Conservation (phyloP, 2,329 filamentous ascomycete genomes). For the Cladosporium colombiae region DNA sequence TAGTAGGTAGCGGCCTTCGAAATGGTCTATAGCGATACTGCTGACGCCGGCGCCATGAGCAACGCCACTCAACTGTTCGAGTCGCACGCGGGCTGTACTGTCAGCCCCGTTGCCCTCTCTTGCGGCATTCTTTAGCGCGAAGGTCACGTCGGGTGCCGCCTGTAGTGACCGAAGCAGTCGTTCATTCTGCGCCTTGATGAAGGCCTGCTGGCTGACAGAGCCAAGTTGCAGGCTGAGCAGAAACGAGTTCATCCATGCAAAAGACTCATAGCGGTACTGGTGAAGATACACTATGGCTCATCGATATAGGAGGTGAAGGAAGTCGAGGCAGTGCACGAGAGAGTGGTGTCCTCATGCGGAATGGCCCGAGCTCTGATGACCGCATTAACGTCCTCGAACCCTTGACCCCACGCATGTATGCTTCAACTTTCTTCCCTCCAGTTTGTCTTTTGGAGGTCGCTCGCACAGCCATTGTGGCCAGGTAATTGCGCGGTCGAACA, state of each 20-base stretch:
- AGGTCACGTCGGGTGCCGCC: conserved; percentile 52
- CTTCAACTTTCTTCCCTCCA: conserved; percentile 2
- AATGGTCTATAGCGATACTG: conserved; percentile 75
- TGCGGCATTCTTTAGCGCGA: not conserved
- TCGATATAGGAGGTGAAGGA: not conserved
- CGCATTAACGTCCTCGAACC: conserved; percentile 1
- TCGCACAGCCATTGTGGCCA: not conserved
- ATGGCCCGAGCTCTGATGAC: conserved; percentile 11
- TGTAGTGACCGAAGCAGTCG: conserved; percentile 70
- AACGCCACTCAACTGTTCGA: conserved; percentile 19
- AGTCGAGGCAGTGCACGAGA: not conserved
- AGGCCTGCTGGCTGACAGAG: conserved; percentile 61
- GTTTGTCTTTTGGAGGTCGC: not conserved
- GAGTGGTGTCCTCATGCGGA: not conserved
- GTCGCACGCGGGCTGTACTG: conserved; percentile 27
- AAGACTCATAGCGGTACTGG: conserved; percentile 8
- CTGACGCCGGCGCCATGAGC: conserved; percentile 81
- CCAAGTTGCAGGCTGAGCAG: conserved; percentile 76
- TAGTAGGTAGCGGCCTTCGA: conserved; percentile 76
- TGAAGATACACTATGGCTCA: conserved; percentile 1
- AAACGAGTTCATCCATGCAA: conserved; percentile 65
- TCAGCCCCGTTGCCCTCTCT: not conserved
- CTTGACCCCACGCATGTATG: not conserved
- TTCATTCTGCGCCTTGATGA: conserved; percentile 66
- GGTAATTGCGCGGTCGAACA: not conserved